phyloP scores from a whole-genome alignment of 345 rosid genomes.

The Lagerstroemia speciosa region DNA sequence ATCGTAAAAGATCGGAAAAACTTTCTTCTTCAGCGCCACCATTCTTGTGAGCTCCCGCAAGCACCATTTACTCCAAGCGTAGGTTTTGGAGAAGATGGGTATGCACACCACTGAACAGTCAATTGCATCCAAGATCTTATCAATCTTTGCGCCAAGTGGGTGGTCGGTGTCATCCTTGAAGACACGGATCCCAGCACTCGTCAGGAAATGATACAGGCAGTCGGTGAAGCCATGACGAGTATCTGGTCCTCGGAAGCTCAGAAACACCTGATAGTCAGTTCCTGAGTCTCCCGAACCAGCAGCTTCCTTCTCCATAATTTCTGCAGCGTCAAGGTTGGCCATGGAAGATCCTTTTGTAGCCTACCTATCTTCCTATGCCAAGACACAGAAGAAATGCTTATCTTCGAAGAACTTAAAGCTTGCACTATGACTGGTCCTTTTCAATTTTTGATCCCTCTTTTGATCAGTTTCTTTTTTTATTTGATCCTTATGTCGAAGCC shows the following conservation, averaged over 20 bases:
- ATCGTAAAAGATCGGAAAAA: background rate
- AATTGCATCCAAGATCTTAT: background rate
- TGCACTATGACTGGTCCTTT: too few species aligned
- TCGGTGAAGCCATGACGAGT: background rate
- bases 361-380: too few species aligned
- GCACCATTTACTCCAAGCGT: background rate
- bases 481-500: too few species aligned
- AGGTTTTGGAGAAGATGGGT: background rate
- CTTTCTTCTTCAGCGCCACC: background rate
- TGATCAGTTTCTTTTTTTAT: too few species aligned
- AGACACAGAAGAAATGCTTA: too few species aligned
- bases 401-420: too few species aligned
- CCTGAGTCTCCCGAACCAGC: background rate
- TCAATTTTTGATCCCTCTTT: too few species aligned
- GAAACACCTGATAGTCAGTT: background rate
- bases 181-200: rapidly evolving
- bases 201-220: background rate
- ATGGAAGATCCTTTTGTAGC: too few species aligned
- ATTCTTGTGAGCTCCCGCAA: background rate
- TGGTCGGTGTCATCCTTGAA: background rate
- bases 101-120: background rate
- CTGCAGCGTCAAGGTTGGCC: background rate
- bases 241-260: background rate
- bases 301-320: background rate
- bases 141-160: rapidly evolving